Conservation (phyloP, 495 filamentous ascomycete genomes). For the Lichina pygmaea region DNA sequence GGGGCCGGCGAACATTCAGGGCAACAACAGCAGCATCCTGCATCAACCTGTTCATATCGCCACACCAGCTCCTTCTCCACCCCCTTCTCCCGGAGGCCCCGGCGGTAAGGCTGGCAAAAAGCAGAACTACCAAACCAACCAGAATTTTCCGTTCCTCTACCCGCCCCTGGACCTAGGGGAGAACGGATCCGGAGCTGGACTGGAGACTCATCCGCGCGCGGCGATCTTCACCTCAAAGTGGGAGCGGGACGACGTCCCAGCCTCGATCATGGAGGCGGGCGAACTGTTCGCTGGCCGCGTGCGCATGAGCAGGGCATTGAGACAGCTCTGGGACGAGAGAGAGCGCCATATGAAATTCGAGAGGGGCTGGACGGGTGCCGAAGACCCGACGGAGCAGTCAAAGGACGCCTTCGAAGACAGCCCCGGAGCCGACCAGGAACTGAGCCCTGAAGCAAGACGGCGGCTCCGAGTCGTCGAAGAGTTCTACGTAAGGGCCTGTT, state of each 20-base stretch:
- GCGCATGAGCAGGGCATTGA: slow-evolving; percentile 68
- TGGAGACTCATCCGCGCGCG: slow-evolving; percentile 4
- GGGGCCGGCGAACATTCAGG: slow-evolving; percentile 15
- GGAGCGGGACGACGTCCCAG: slow-evolving; percentile 76
- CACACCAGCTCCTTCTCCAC: slow-evolving; percentile 89
- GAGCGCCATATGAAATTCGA: slow-evolving; percentile 78
- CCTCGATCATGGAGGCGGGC: slow-evolving; percentile 86
- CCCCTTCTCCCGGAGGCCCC: slow-evolving; percentile 63
- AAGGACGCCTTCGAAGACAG: slow-evolving; percentile 10
- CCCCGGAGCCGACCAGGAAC: slow-evolving; percentile 8
- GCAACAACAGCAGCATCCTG: slow-evolving; percentile 45
- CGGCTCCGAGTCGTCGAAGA: slow-evolving; percentile 47
- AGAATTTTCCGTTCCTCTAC: slow-evolving; percentile 95
- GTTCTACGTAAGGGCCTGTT: slow-evolving; percentile 45
- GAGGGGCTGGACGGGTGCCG: slow-evolving; percentile 44
- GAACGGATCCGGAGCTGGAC: slow-evolving; percentile 47
- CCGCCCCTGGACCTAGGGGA: slow-evolving; percentile 77
- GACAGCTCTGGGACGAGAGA: slow-evolving; percentile 83
- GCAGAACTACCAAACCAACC: slow-evolving; percentile 97
- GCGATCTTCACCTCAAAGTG: slow-evolving; percentile 20
- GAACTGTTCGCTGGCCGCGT: slow-evolving; percentile 72
- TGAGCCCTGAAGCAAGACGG: slow-evolving; percentile 22
- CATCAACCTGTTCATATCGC: slow-evolving; percentile 95
- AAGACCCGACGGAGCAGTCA: slow-evolving; percentile 6
- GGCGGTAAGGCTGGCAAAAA: slow-evolving; percentile 92